Evolutionary conservation across 176 grass and related monocot species (phyloP).

Genomic region (Zoysia japonica): DNA sequence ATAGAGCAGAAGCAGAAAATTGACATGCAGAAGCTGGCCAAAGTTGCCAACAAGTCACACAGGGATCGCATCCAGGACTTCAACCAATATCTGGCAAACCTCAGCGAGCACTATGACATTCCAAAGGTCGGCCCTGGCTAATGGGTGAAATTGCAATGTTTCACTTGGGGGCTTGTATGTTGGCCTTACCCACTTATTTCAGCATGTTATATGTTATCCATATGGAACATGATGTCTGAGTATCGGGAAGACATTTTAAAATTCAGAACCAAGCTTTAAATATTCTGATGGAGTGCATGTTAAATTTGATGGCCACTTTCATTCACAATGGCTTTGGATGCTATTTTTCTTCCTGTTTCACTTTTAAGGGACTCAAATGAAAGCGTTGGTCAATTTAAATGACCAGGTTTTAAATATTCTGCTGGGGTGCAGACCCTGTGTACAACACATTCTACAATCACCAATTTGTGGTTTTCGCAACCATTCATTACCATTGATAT

Average conservation of each 20-base stretch:
- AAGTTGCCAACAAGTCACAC: slow-evolving; percentile 79
- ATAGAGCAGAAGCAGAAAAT: slow-evolving; percentile 85
- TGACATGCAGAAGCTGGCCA: slow-evolving; percentile 61
- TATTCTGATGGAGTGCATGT: not conserved
- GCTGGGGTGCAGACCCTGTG: too few relatives aligned
- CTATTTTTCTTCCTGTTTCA: not conserved
- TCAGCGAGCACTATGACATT: slow-evolving; percentile 95
- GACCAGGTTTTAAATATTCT: too few relatives aligned
- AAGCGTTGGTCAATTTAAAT: too few relatives aligned
- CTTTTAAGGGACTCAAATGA: too few relatives aligned
- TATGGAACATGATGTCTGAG: not conserved
- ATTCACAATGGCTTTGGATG: not conserved
- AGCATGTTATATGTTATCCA: not conserved
- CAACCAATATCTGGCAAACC: slow-evolving; percentile 84
- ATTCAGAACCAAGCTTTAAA: not conserved
- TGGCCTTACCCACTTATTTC: not conserved
- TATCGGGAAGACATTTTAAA: not conserved
- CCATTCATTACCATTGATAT: too few relatives aligned
- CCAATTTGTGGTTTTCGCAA: too few relatives aligned
- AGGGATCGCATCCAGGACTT: slow-evolving; percentile 82
- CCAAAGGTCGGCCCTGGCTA: slow-evolving; percentile 95
- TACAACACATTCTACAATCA: too few relatives aligned
- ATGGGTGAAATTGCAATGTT: not conserved
- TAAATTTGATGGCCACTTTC: not conserved
- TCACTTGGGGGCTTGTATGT: not conserved